Conservation (phyloP, 208 protist genomes). For the Angomonas deanei region DNA sequence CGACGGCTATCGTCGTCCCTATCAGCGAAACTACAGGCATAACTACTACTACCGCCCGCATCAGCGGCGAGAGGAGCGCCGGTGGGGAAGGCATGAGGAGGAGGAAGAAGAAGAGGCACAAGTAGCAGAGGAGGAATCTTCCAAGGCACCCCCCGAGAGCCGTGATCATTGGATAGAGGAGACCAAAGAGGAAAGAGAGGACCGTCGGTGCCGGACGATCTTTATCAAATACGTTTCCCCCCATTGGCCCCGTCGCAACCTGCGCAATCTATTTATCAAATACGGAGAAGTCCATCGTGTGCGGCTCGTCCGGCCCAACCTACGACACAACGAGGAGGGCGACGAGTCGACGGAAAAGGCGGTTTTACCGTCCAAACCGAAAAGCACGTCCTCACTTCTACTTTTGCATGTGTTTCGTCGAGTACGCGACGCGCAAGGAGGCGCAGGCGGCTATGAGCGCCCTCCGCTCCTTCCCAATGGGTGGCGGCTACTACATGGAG, state of each 20-base stretch:
- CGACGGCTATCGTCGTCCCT: too few species aligned
- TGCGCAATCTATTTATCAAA: conserved; percentile 25
- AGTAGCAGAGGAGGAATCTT: neutral
- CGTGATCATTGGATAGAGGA: too few species aligned
- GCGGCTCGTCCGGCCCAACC: conserved; percentile 20
- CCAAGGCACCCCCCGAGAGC: neutral
- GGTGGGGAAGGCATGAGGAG: neutral
- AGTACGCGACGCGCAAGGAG: conserved; percentile 25
- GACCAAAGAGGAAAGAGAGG: too few species aligned
- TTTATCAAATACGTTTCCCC: conserved; percentile 31
- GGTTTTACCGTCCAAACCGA: too few species aligned
- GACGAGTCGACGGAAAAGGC: too few species aligned
- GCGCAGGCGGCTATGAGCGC: neutral
- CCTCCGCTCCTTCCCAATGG: conserved; percentile 9
- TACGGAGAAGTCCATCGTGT: conserved; percentile 33
- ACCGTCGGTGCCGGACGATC: conserved; percentile 20
- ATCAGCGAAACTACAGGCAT: neutral
- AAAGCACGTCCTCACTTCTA: too few species aligned
- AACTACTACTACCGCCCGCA: neutral
- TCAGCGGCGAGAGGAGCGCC: too few species aligned
- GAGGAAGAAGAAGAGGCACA: neutral
- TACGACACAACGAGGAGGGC: neutral
- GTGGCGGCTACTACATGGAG: conserved; percentile 11
- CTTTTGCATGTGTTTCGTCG: conserved; percentile 41
- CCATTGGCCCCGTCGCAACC: conserved; percentile 8